Conservation (phyloP, 768 basidiomycete species). For the Agaricus blazei region DNA sequence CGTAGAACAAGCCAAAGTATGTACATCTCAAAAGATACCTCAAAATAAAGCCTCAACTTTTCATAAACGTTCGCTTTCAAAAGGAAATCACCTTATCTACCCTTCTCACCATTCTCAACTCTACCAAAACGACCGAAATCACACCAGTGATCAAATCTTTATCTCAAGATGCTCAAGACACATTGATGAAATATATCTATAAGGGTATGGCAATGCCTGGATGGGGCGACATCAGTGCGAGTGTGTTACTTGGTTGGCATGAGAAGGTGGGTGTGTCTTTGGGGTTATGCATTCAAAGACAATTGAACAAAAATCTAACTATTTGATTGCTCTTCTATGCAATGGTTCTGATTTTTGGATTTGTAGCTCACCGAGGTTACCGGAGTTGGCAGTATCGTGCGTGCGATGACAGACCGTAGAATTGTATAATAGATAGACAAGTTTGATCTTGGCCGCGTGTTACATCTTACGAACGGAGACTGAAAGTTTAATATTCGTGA, state of each 20-base stretch:
- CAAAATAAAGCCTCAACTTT: background rate
- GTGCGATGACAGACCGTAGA: constrained; percentile 62
- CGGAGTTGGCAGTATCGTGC: constrained; percentile 92
- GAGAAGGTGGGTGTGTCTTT: constrained; percentile 66
- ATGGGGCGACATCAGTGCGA: constrained; percentile 56
- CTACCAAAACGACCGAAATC: constrained; percentile 88
- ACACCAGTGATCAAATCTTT: constrained; percentile 67
- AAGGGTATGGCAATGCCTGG: constrained; percentile 84
- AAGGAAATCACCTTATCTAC: constrained; percentile 72
- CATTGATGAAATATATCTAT: constrained; percentile 96
- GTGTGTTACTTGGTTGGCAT: constrained; percentile 83
- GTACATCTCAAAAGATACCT: constrained; percentile 1
- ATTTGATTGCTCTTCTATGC: background rate
- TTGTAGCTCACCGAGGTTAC: constrained; percentile 85
- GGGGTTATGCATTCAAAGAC: background rate
- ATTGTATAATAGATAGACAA: constrained; percentile 30
- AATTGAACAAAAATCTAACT: too few species aligned
- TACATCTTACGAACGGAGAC: too few species aligned
- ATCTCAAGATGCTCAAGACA: constrained; percentile 75
- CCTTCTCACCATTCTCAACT: constrained; percentile 87
- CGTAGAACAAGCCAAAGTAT: constrained; percentile 88
- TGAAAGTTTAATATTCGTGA: too few species aligned
- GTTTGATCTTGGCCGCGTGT: too few species aligned
- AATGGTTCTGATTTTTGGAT: background rate
- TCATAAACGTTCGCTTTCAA: background rate